Base-by-base conservation (phyloP, 495 filamentous ascomycete genomes). In the Margaritispora aquatica region DNA sequence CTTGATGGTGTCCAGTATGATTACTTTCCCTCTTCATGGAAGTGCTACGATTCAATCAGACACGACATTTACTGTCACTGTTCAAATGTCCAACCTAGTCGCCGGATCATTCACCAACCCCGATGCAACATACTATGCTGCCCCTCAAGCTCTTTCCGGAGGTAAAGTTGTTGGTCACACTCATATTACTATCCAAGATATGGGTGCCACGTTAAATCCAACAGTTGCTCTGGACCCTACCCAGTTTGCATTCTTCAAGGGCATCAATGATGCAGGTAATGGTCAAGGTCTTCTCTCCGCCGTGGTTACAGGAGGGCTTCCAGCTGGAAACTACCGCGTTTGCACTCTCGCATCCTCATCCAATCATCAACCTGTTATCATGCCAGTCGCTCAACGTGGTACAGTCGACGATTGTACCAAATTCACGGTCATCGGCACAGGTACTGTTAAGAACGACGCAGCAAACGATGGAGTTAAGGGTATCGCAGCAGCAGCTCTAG, bases 311-410 rank as follows among this genome's bases (percentile, higher is more conserved):
- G 81, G 76, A n/a, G 87, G 87, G 58, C 80, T 90, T 23, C 81
- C 83, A 2, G 75, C 74, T 41, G 87, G 87, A 3, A 79, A 80
- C 73, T 89, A 88, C 70, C 81, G 87, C 60, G 78, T 88, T 27
- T 90, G 87, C 76, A 87, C 87, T 57, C 84, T 90, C 80, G 76
- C 79, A 41, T 73, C 78, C 34, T 72, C 87, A 21, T 76, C 78
- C 59, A 90, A 88, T 72, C 87, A 90, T 71, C 87, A 90, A 70
- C 85, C 87, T 55, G 87, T 89, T 13, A 65, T 88, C 21, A 90
- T 90, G 87, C 87, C 87, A 44, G 84, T 89, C 44, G 86, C 86
- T 53, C 85, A 88, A 71, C 83, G 87, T 68, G 87, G 87, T 66
- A 73, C 83, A 34, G 84, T 88, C 63, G 87, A 89, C 62, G 87